phyloP scores from a whole-genome alignment of 2,329 filamentous ascomycete species.

The Colletotrichum endophyticum region DNA sequence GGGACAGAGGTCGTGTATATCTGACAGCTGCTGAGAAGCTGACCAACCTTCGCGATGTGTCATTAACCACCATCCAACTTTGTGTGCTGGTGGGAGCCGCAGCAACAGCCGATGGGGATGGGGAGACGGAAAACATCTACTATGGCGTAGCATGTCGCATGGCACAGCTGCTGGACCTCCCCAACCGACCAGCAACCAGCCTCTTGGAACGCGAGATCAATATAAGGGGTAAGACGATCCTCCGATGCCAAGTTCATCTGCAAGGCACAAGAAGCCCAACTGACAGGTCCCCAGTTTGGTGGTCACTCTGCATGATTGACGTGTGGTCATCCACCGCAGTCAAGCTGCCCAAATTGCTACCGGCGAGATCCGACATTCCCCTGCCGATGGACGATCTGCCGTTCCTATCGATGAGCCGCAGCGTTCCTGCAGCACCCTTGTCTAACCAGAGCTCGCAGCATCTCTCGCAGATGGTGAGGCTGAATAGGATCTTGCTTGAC shows the following conservation, averaged over 20 bases:
- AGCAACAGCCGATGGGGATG: slow-evolving; percentile 38
- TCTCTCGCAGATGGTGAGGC: slow-evolving; percentile 31
- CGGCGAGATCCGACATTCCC: slow-evolving; percentile 27
- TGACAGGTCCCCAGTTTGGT: slow-evolving; percentile 23
- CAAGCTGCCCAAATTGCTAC: slow-evolving; percentile 25
- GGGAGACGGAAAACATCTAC: slow-evolving; percentile 40
- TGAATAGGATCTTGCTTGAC: slow-evolving; percentile 37
- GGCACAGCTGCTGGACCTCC: slow-evolving; percentile 38
- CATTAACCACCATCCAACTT: slow-evolving; percentile 40
- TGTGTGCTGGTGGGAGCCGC: slow-evolving; percentile 40
- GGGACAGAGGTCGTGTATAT: slow-evolving; percentile 25
- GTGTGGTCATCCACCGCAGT: slow-evolving; percentile 27
- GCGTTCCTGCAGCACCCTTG: neutral
- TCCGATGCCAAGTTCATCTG: neutral
- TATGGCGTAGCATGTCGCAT: slow-evolving; percentile 40
- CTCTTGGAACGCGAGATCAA: slow-evolving; percentile 38
- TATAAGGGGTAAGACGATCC: slow-evolving; percentile 26
- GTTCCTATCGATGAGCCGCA: slow-evolving; percentile 28
- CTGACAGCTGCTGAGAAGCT: slow-evolving; percentile 26
- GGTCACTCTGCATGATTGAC: slow-evolving; percentile 27
- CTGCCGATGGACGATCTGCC: slow-evolving; percentile 40
- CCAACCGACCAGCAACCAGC: slow-evolving; percentile 28
- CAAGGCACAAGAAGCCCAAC: slow-evolving; percentile 6
- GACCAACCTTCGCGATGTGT: slow-evolving; percentile 39
- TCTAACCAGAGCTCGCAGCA: slow-evolving; percentile 25